phyloP scores from a whole-genome alignment of 2,329 filamentous ascomycete genomes.

The Diaporthe vexans region DNA sequence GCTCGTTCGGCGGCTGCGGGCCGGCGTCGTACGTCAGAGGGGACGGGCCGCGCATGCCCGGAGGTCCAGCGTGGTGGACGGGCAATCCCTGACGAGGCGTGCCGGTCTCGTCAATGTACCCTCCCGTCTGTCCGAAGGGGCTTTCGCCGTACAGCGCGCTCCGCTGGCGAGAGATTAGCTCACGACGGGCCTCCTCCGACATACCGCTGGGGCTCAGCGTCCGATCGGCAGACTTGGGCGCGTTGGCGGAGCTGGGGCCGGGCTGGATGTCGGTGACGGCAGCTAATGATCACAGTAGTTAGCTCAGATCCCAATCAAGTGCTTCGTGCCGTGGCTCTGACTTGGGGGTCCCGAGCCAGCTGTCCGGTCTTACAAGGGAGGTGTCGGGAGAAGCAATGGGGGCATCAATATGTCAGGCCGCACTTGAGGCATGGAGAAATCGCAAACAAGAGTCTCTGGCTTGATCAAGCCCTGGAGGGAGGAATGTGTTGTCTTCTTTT shows the following conservation, averaged over 20 bases:
- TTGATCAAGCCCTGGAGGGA: constrained; percentile 47
- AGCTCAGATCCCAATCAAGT: constrained; percentile 45
- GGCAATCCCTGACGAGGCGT: constrained; percentile 75
- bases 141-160: constrained; percentile 91
- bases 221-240: constrained; percentile 79
- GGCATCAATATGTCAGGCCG: constrained; percentile 39
- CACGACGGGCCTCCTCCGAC: constrained; percentile 96
- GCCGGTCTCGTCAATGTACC: constrained; percentile 78
- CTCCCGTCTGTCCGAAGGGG: constrained; percentile 75
- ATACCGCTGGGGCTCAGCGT: constrained; percentile 86
- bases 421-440: constrained; percentile 41
- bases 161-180: constrained; percentile 95
- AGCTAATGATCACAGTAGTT: constrained; percentile 59
- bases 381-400: constrained; percentile 43
- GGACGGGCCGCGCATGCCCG: constrained; percentile 80
- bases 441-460: constrained; percentile 37
- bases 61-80: constrained; percentile 72
- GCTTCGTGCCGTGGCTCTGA: constrained; percentile 32
- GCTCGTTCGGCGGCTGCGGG: constrained; percentile 58
- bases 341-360: constrained; percentile 45
- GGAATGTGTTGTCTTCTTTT: constrained; percentile 53
- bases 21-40: constrained; percentile 81
- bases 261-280: constrained; percentile 61
- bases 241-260: constrained; percentile 55
- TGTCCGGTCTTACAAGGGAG: constrained; percentile 46